Evolutionary conservation across 2,329 filamentous ascomycete genomes (phyloP).

Genomic region (Didymella segeticola): DNA sequence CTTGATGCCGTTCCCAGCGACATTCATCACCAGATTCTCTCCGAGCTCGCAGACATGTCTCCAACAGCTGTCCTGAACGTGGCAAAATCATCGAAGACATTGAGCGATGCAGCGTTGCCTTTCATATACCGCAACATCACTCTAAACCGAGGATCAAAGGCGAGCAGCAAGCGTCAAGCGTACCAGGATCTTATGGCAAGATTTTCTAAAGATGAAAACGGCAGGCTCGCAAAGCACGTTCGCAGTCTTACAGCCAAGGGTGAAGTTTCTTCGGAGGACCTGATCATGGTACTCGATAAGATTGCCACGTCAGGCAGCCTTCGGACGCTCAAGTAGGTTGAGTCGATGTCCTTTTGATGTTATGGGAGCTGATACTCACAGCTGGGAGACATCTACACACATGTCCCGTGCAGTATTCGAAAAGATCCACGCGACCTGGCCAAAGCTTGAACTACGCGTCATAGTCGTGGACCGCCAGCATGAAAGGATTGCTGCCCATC

Average conservation of each 20-base stretch:
- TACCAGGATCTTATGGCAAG: neutral
- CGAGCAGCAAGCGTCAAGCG: neutral
- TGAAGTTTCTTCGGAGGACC: slow-evolving; percentile 11
- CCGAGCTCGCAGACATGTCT: neutral
- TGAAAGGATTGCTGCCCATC: neutral
- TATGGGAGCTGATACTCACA: neutral
- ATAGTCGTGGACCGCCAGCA: neutral
- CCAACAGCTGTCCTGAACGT: neutral
- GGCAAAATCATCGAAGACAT: neutral
- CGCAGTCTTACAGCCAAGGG: slow-evolving; percentile 10
- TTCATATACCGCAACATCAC: neutral
- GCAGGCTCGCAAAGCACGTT: slow-evolving; percentile 13
- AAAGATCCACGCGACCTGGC: neutral
- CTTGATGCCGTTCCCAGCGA: too few species aligned
- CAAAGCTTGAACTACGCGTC: neutral
- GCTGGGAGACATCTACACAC: neutral
- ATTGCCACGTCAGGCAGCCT: neutral
- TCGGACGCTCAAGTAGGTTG: neutral
- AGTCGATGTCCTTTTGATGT: neutral
- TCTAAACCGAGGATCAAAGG: neutral
- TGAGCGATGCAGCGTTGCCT: neutral
- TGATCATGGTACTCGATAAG: slow-evolving; percentile 2
- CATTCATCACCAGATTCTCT: neutral
- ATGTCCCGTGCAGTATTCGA: neutral
- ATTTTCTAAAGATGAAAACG: neutral